phyloP scores from a whole-genome alignment of 306 rosid genomes.

The Prunus fruticosa region DNA sequence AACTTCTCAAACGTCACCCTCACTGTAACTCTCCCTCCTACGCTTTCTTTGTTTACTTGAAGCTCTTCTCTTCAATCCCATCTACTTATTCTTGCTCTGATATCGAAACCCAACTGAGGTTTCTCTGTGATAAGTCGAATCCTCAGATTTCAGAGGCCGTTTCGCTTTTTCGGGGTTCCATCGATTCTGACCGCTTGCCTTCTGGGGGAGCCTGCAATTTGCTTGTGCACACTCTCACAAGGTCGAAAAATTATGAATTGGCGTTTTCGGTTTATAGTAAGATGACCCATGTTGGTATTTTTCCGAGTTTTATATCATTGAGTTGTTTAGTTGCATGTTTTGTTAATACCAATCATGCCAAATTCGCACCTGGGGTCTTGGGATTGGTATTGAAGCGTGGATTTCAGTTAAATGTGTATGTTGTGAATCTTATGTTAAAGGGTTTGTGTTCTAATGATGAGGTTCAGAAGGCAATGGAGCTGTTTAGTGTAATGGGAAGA shows the following conservation, averaged over 20 bases:
- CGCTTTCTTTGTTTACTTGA: constrained; percentile 5
- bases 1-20: constrained; percentile 8
- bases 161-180: constrained; percentile 46
- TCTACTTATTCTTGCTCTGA: constrained; percentile 19
- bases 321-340: constrained; percentile 58
- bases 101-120: constrained; percentile 42
- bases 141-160: constrained; percentile 47
- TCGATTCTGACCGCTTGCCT: constrained; percentile 42
- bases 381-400: constrained; percentile 65
- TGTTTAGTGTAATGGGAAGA: constrained; percentile 45
- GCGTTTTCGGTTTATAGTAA: constrained; percentile 48
- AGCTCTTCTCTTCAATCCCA: constrained; percentile 39
- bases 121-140: constrained; percentile 38
- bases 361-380: constrained; percentile 50
- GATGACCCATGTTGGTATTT: constrained; percentile 43
- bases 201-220: constrained; percentile 43
- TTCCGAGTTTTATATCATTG: constrained; percentile 43
- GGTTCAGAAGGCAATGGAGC: constrained; percentile 41
- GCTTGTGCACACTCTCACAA: constrained; percentile 51
- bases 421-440: constrained; percentile 52
- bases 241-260: constrained; percentile 39
- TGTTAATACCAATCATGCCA: constrained; percentile 33
- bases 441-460: constrained; percentile 47
- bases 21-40: background rate
- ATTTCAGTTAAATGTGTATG: constrained; percentile 38